Base-by-base conservation (phyloP, 371 early-diverging fungal species). In the Mucor irregularis region DNA sequence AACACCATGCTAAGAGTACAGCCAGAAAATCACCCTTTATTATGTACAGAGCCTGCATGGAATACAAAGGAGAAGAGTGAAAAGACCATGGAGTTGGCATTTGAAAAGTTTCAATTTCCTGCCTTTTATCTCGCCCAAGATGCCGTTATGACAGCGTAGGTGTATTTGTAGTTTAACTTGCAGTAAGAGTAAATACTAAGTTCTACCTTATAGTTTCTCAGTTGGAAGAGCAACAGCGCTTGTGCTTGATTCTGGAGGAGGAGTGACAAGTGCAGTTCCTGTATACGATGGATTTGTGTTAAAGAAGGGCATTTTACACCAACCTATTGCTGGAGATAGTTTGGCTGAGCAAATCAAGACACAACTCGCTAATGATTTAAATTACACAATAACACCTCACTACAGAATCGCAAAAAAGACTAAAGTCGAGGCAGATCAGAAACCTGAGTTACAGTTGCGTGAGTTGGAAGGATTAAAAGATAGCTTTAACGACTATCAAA, bases 271-370 rank as follows among this genome's bases (percentile, higher is more conserved):
- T 62, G 95, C 89, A 5, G 91, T 91, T 3, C 97, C 99, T 21
- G 97, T 98, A 0, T 90, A 85, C 62, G 99, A 98, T 62, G 99
- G 99, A 35, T 96, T 90, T 69, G 92, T 92, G 6, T 64, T 98
- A 31, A 91, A 91, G 34, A 95, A 95, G 75, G 93, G 90, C 14
- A 82, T 94, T 16, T 72, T 83, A 60, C 85, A 87, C 33, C 90
- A 91, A 61, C 68, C 84, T 5, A 48, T 94, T 34, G 97, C 87
- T 34, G 97, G 97, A 40, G 88, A 96, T 59, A 71, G 84, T 6
- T 58, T 98, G 1, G 88, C 93, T 8, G 71, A 84, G 33, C 88
- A 91, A 64, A 85, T 91, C 13, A 61, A 86, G 19, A 78, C 81
- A 30, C 80, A 83, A 48, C 78, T 96, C 33, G 64, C 83, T 58